phyloP scores from a whole-genome alignment of 257 asterid species.

The Solanum microdontum region DNA sequence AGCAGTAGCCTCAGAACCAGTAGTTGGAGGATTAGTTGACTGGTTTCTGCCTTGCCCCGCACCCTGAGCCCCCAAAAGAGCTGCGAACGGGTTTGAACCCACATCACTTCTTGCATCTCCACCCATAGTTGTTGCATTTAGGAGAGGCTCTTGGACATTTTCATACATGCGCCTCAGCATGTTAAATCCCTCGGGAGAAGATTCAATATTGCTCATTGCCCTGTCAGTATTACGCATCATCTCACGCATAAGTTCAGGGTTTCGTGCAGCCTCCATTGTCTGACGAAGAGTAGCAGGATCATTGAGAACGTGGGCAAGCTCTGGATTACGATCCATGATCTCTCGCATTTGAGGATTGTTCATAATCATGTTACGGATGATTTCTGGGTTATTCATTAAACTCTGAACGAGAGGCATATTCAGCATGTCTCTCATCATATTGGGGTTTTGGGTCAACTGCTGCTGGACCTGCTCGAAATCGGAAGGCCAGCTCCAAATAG shows the following conservation, averaged over 20 bases:
- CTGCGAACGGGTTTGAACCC: conserved; percentile 44
- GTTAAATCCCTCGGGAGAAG: conserved; percentile 60
- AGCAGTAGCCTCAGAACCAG: conserved; percentile 16
- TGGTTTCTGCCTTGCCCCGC: conserved; percentile 15
- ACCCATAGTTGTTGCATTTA: conserved; percentile 43
- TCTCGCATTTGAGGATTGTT: conserved; percentile 63
- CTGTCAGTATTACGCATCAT: conserved; percentile 62
- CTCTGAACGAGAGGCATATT: conserved; percentile 43
- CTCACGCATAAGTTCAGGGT: conserved; percentile 65
- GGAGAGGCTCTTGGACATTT: conserved; percentile 52
- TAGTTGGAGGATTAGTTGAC: conserved; percentile 17
- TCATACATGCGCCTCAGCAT: conserved; percentile 62
- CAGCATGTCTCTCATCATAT: conserved; percentile 46
- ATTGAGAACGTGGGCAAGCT: conserved; percentile 43
- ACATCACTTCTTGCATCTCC: conserved; percentile 28
- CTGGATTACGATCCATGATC: conserved; percentile 48
- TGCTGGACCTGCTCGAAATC: conserved; percentile 37
- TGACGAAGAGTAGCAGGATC: conserved; percentile 54
- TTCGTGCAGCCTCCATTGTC: conserved; percentile 56
- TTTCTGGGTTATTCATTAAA: conserved; percentile 49
- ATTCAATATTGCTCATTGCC: conserved; percentile 54
- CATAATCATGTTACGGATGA: conserved; percentile 37
- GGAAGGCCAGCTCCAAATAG: conserved; percentile 42
- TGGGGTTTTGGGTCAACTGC: conserved; percentile 40
- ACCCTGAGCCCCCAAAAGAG: conserved; percentile 37